A percentile compares a stretch with the other conserved stretches of the same genome.
phyloP scores from a whole-genome alignment of 257 asterid genomes.

The Marsdenia floribunda region DNA sequence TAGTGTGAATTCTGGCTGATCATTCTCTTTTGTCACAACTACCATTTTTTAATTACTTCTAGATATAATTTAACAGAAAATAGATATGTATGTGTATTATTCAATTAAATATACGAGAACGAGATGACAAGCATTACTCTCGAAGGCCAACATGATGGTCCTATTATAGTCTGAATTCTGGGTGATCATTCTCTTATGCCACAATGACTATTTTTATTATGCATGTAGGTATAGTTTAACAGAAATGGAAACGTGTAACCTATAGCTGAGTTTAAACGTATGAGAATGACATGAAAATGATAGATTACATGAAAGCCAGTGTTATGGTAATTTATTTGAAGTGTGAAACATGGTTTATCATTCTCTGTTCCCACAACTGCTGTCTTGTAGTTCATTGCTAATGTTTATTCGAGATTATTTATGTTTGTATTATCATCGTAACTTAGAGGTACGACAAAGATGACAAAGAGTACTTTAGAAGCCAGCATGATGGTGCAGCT shows the following conservation, averaged over 20 bases:
- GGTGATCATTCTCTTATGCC: slow-evolving; percentile 3
- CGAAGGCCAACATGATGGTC: slow-evolving; percentile 8
- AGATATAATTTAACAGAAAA: neutral
- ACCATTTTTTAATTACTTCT: neutral
- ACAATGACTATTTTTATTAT: neutral
- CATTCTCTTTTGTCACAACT: neutral
- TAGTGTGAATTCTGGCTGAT: slow-evolving; percentile 5
- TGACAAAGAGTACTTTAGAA: neutral
- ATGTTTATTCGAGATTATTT: neutral
- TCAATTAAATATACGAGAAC: neutral
- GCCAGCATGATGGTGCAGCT: neutral
- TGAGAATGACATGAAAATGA: slow-evolving; percentile 2
- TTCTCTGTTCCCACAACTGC: neutral
- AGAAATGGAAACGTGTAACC: neutral
- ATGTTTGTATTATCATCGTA: neutral
- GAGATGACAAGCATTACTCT: neutral
- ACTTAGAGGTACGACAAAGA: neutral
- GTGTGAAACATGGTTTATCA: neutral
- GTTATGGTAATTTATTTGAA: neutral
- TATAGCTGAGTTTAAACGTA: neutral
- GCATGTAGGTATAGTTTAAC: neutral
- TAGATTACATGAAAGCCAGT: slow-evolving; percentile 6
- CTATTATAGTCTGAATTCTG: slow-evolving; percentile 1
- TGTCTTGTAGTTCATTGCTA: neutral
- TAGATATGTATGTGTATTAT: neutral